These are phyloP conservation scores for Amaranthus hypochondriacus DNA, from an alignment of 148 eudicot genomes.

Conservation along the genomic window DNA sequence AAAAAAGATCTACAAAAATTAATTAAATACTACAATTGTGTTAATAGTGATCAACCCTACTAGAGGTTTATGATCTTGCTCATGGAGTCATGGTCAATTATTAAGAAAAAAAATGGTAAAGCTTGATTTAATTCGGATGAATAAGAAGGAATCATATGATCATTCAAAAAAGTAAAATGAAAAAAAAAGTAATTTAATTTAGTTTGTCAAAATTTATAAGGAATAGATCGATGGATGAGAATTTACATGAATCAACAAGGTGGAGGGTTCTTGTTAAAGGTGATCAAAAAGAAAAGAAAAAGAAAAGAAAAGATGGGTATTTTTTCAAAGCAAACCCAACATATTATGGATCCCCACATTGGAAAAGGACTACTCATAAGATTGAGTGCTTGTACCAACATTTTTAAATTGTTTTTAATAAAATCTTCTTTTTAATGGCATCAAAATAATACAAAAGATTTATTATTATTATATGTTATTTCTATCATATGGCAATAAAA, in stretches of 20 bases:
- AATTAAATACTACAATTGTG: neutral
- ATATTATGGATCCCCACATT: conserved; percentile 13
- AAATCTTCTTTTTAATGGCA: conserved; percentile 5
- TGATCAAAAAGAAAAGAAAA: neutral
- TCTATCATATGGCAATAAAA: conserved; percentile 22
- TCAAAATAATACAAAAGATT: neutral
- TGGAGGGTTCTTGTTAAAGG: neutral
- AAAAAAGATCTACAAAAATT: neutral
- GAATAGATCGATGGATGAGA: neutral
- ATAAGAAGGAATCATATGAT: conserved; percentile 1
- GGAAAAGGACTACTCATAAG: conserved; percentile 18
- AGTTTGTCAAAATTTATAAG: neutral
- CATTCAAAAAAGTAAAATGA: neutral
- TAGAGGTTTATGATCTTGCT: conserved; percentile 13
- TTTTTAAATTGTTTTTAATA: neutral
- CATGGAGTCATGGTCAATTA: neutral
- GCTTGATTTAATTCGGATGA: conserved; percentile 7
- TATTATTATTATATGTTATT: conserved; percentile 3
- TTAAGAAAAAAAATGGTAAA: neutral
- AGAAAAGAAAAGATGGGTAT: conserved; percentile 5
- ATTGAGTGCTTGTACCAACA: neutral
- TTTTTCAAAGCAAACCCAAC: conserved; percentile 19
- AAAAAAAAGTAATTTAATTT: too few relatives aligned
- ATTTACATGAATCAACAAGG: conserved; percentile 11
- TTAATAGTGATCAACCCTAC: neutral